phyloP scores from a whole-genome alignment of 2,329 filamentous ascomycete species.

The Rhynchosporium secalis region DNA sequence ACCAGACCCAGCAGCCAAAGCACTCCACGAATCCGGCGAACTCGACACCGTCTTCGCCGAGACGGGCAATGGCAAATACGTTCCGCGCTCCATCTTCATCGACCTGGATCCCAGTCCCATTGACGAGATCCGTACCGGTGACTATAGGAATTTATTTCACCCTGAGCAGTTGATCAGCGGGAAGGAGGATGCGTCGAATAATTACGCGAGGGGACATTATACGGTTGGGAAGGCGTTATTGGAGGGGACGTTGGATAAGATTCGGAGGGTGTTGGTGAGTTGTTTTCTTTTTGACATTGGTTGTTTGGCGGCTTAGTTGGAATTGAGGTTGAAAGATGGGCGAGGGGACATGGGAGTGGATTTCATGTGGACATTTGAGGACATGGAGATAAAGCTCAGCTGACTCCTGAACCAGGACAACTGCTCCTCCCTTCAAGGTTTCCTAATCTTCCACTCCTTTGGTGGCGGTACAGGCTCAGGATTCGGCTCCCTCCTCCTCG shows the following conservation, averaged over 20 bases:
- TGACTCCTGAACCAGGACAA: slow-evolving; percentile 50
- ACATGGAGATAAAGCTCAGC: background rate
- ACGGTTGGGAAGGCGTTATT: slow-evolving; percentile 68
- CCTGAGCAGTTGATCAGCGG: slow-evolving; percentile 66
- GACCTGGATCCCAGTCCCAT: slow-evolving; percentile 68
- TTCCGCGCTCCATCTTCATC: slow-evolving; percentile 66
- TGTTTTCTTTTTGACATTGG: background rate
- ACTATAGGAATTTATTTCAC: slow-evolving; percentile 64
- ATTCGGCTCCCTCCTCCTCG: slow-evolving; percentile 64
- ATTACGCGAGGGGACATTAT: slow-evolving; percentile 69
- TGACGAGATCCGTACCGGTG: slow-evolving; percentile 65
- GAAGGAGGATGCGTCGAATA: slow-evolving; percentile 70
- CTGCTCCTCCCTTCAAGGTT: slow-evolving; percentile 65
- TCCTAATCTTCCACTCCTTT: slow-evolving; percentile 69
- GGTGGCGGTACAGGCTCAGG: slow-evolving; percentile 68
- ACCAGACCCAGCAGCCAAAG: slow-evolving; percentile 54
- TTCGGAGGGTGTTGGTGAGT: slow-evolving; percentile 62
- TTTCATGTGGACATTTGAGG: background rate
- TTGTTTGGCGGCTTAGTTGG: background rate
- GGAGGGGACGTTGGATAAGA: slow-evolving; percentile 62
- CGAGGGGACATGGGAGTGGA: background rate
- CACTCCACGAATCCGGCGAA: slow-evolving; percentile 54
- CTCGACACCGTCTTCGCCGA: slow-evolving; percentile 69
- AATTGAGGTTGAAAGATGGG: background rate
- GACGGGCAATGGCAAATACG: slow-evolving; percentile 64